Percentiles rank a stretch among this genome's conserved stretches.
phyloP scores from a whole-genome alignment of 1,284 basidiomycete genomes.

The Papiliotrema flavescens region DNA sequence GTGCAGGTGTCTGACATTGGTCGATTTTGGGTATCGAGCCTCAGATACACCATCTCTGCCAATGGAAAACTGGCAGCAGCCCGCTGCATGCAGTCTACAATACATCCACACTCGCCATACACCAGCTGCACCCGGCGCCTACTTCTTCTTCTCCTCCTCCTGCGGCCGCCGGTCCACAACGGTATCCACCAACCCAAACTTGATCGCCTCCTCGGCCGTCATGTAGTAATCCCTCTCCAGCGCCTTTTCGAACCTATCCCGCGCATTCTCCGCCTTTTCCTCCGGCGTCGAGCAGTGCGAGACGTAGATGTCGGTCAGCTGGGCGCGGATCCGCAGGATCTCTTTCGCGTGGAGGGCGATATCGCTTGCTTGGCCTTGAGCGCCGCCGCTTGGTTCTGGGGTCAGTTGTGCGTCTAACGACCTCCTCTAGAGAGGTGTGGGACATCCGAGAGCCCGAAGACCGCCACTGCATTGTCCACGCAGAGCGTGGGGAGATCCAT shows the following conservation, averaged over 20 bases:
- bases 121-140: not conserved
- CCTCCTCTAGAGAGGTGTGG: too few species aligned
- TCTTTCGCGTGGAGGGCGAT: slow-evolving; percentile 92
- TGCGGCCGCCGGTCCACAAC: slow-evolving; percentile 60
- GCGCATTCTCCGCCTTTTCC: slow-evolving; percentile 62
- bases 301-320: slow-evolving; percentile 75
- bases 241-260: slow-evolving; percentile 75
- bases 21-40: too few species aligned
- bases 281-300: slow-evolving; percentile 60
- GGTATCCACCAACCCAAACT: slow-evolving; percentile 86
- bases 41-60: too few species aligned
- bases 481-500: too few species aligned
- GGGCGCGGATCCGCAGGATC: slow-evolving; percentile 77
- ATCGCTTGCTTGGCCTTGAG: slow-evolving; percentile 86
- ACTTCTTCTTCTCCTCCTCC: slow-evolving; percentile 11
- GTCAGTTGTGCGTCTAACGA: not conserved
- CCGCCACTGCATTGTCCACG: too few species aligned
- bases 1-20: too few species aligned
- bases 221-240: slow-evolving; percentile 92
- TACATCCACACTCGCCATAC: too few species aligned
- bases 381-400: slow-evolving; percentile 87
- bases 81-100: not conserved
- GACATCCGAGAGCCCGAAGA: too few species aligned
- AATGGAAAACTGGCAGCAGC: not conserved
- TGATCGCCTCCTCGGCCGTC: slow-evolving; percentile 80